Conservation (phyloP, 768 basidiomycete genomes). For the Pulveroboletus sp. region DNA sequence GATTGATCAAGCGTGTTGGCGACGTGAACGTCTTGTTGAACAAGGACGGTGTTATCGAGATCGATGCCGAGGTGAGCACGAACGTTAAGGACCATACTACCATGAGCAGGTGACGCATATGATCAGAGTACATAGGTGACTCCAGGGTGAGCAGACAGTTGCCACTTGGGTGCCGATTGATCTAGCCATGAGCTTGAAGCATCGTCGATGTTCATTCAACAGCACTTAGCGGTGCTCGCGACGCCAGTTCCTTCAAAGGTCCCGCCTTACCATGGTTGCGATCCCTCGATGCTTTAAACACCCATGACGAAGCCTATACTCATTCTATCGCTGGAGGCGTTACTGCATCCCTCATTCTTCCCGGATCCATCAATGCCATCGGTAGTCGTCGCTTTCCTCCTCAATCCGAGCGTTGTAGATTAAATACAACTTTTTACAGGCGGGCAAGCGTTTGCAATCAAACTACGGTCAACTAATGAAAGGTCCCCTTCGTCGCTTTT, state of each 20-base stretch:
- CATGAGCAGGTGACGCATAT: conserved; percentile 12
- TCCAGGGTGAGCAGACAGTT: conserved; percentile 31
- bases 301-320: conserved; percentile 60
- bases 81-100: too few relatives aligned
- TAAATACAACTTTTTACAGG: conserved; percentile 34
- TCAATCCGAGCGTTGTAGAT: background rate
- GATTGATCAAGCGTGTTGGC: conserved; percentile 57
- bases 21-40: conserved; percentile 2
- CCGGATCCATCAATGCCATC: conserved; percentile 61
- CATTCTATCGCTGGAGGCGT: conserved; percentile 64
- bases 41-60: conserved; percentile 24
- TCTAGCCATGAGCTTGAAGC: conserved; percentile 17
- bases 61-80: conserved; percentile 38
- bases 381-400: conserved; percentile 31
- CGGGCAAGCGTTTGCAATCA: conserved; percentile 76
- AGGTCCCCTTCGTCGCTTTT: conserved; percentile 64
- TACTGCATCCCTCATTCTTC: conserved; percentile 71
- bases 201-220: conserved; percentile 56
- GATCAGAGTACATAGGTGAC: conserved; percentile 61
- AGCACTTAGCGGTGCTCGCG: conserved; percentile 39
- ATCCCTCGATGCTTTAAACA: conserved; percentile 69
- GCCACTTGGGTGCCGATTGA: background rate
- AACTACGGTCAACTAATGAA: conserved; percentile 64
- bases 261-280: conserved; percentile 56
- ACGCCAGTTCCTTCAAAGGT: conserved; percentile 49